Evolutionary conservation across 495 filamentous ascomycete genomes (phyloP).

Genomic region (Alectoria sarmentosa): DNA sequence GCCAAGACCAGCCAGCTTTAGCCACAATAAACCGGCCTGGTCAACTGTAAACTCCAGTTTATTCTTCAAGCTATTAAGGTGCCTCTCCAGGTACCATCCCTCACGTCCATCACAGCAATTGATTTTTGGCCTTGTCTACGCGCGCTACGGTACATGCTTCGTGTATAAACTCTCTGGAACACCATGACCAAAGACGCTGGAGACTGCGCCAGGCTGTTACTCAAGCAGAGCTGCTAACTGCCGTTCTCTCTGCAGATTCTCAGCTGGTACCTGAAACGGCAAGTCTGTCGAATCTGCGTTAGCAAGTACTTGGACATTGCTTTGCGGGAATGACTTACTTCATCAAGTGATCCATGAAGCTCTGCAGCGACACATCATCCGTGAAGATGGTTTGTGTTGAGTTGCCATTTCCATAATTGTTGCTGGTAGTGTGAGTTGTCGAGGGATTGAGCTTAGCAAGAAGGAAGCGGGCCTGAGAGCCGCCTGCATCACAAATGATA

Average conservation of each 20-base stretch:
- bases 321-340: slow-evolving; percentile 60
- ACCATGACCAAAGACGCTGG: not conserved
- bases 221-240: not conserved
- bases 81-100: not conserved
- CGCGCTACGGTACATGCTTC: not conserved
- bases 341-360: slow-evolving; percentile 99
- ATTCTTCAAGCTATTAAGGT: not conserved
- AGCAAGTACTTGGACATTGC: slow-evolving; percentile 24
- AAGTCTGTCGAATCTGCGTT: slow-evolving; percentile 41
- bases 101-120: not conserved
- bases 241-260: not conserved
- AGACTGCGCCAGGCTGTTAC: not conserved
- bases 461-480: slow-evolving; percentile 95
- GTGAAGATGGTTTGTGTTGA: slow-evolving; percentile 98
- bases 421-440: slow-evolving; percentile 91
- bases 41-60: no score
- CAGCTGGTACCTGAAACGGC: slow-evolving; percentile 57
- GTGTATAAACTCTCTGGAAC: not conserved
- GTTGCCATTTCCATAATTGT: slow-evolving; percentile 77
- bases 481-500: slow-evolving; percentile 97
- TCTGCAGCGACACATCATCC: slow-evolving; percentile 96
- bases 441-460: slow-evolving; percentile 97
- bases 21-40: no score
- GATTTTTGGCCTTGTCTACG: not conserved
- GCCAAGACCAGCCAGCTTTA: no score